A percentile compares a stretch with the other conserved stretches of the same genome.
Evolutionary conservation across 2,329 filamentous ascomycete genomes (phyloP).

Genomic region (Cladophialophora psammophila): DNA sequence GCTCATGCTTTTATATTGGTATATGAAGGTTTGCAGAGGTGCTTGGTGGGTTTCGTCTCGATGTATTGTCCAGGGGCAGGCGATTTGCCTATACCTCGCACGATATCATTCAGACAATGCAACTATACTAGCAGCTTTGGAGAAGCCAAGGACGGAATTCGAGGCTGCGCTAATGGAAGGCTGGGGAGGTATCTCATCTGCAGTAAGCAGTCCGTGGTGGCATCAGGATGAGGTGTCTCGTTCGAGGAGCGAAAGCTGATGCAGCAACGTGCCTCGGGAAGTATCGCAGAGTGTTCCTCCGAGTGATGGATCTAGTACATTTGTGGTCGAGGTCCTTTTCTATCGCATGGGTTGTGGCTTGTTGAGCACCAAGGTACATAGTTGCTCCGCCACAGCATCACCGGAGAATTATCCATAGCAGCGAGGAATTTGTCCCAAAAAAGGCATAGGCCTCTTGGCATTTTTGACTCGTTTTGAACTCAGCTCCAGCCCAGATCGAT

Average conservation of each 20-base stretch:
- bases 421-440: not conserved
- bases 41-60: constrained; percentile 60
- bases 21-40: constrained; percentile 53
- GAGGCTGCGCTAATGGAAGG: constrained; percentile 26
- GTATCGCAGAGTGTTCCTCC: not conserved
- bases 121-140: constrained; percentile 17
- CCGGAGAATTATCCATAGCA: not conserved
- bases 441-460: constrained; percentile 12
- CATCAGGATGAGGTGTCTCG: not conserved
- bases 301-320: not conserved
- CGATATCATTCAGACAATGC: constrained; percentile 39
- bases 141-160: constrained; percentile 21
- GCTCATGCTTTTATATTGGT: constrained; percentile 65
- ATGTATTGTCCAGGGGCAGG: constrained; percentile 57
- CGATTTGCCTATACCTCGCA: constrained; percentile 57
- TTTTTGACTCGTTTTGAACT: not conserved
- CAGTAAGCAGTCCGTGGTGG: not conserved
- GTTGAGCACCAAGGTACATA: not conserved
- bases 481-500: not conserved
- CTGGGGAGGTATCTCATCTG: constrained; percentile 24
- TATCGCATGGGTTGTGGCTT: not conserved
- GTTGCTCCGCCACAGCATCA: not conserved
- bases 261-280: not conserved
- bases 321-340: not conserved
- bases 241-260: not conserved